Conservation (phyloP, 2,329 filamentous ascomycete species). For the Paecilomyces sp. region DNA sequence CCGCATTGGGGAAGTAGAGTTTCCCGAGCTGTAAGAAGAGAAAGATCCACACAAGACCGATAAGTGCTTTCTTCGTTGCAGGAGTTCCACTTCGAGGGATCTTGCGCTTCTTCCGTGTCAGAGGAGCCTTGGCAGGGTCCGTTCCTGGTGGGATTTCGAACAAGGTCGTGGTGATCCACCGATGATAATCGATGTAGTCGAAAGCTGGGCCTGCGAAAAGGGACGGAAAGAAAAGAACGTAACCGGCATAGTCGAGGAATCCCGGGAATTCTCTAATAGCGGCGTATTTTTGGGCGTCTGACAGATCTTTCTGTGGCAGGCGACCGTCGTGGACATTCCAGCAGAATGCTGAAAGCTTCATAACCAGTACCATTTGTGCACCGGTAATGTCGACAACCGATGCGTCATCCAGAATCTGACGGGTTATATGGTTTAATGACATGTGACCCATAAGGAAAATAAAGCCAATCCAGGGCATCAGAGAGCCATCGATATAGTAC, state of each 20-base stretch:
- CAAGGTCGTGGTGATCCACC: slow-evolving; percentile 91
- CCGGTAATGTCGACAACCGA: slow-evolving; percentile 76
- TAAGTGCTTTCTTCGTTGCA: slow-evolving; percentile 66
- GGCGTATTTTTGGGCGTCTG: slow-evolving; percentile 76
- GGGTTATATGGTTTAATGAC: slow-evolving; percentile 79
- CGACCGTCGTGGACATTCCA: slow-evolving; percentile 96
- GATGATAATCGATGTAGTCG: slow-evolving; percentile 85
- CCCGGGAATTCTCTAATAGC: slow-evolving; percentile 67
- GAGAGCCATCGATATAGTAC: slow-evolving; percentile 72
- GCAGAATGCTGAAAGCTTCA: slow-evolving; percentile 94
- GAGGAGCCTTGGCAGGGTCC: slow-evolving; percentile 79
- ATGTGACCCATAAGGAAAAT: slow-evolving; percentile 92
- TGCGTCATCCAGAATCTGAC: slow-evolving; percentile 64
- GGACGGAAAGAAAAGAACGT: slow-evolving; percentile 91
- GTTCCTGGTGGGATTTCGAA: slow-evolving; percentile 76
- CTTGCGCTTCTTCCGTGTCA: slow-evolving; percentile 80
- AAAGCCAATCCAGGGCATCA: slow-evolving; percentile 98
- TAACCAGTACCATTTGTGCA: slow-evolving; percentile 95
- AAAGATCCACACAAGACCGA: slow-evolving; percentile 72
- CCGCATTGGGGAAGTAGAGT: slow-evolving; percentile 57
- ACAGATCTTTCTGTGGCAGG: slow-evolving; percentile 70
- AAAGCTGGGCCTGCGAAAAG: slow-evolving; percentile 87
- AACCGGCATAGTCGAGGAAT: slow-evolving; percentile 76
- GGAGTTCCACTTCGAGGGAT: slow-evolving; percentile 88
- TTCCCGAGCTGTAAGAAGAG: slow-evolving; percentile 66